phyloP scores from a whole-genome alignment of 108 stramenopile genomes.

The Nannochloropsis oceanica region DNA sequence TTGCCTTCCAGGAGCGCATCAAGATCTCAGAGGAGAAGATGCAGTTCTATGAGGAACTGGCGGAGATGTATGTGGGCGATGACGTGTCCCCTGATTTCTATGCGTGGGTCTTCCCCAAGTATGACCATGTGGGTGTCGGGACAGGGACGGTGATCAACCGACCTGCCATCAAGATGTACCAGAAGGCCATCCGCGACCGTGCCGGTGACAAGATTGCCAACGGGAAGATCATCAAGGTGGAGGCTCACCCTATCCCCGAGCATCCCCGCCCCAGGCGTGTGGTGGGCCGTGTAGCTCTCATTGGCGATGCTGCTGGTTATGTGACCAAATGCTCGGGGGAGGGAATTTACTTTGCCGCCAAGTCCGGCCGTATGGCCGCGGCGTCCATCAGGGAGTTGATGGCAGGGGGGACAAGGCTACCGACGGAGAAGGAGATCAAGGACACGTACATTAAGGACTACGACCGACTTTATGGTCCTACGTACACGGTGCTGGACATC shows the following conservation, averaged over 20 bases:
- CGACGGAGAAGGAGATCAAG: conserved; percentile 77
- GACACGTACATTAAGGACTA: conserved; percentile 81
- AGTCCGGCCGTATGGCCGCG: conserved; percentile 93
- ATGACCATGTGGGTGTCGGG: conserved; percentile 96
- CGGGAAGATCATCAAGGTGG: conserved; percentile 94
- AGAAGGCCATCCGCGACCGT: conserved; percentile 94
- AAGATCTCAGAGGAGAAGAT: conserved; percentile 94
- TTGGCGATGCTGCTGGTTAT: conserved; percentile 89
- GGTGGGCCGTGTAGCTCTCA: conserved; percentile 50
- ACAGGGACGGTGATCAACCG: conserved; percentile 95
- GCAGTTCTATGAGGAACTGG: conserved; percentile 93
- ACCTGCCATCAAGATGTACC: conserved; percentile 95
- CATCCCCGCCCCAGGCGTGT: conserved; percentile 92
- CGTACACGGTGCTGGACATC: conserved; percentile 87
- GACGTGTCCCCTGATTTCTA: conserved; percentile 96
- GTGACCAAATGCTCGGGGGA: conserved; percentile 97
- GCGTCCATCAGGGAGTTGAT: conserved; percentile 77
- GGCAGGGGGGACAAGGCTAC: conserved; percentile 65
- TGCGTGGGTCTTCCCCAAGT: conserved; percentile 98
- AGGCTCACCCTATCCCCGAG: conserved; percentile 96
- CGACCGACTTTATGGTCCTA: conserved; percentile 79
- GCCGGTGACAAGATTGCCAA: conserved; percentile 92
- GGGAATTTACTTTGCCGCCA: conserved; percentile 96
- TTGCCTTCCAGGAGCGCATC: conserved; percentile 97
- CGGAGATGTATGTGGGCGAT: conserved; percentile 96